Evolutionary conservation across 148 eudicot species (phyloP).

Genomic region (Vaccinium macrocarpon): DNA sequence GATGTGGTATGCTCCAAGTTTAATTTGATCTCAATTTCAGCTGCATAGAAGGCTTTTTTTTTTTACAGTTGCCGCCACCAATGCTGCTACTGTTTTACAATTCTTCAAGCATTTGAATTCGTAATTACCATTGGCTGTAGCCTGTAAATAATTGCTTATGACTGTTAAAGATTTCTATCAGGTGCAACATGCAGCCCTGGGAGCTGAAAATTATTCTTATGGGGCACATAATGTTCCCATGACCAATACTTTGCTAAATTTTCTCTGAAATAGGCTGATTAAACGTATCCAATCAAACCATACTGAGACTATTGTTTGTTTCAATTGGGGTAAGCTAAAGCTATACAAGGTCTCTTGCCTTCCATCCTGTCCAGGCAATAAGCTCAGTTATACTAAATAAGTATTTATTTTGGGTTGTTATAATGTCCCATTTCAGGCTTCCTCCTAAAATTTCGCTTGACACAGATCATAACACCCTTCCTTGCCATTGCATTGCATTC

Average conservation of each 20-base stretch:
- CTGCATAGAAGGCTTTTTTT: not conserved
- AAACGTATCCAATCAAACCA: not conserved
- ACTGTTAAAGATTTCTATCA: conserved; percentile 4
- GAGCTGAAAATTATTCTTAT: not conserved
- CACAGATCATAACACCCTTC: not conserved
- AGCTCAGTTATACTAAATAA: not conserved
- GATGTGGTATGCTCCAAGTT: conserved; percentile 67
- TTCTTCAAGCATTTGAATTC: not conserved
- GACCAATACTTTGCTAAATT: not conserved
- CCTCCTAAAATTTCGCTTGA: not conserved
- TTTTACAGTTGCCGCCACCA: not conserved
- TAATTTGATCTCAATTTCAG: not conserved
- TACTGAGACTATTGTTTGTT: not conserved
- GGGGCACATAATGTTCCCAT: not conserved
- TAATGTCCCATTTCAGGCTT: not conserved
- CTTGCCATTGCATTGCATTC: not conserved
- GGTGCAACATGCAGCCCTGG: not conserved
- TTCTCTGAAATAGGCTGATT: not conserved
- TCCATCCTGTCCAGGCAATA: not conserved
- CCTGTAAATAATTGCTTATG: not conserved
- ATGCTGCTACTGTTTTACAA: not conserved
- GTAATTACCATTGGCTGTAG: not conserved
- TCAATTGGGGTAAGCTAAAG: not conserved
- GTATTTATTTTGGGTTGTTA: not conserved
- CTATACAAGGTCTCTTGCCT: not conserved